Base-by-base conservation (phyloP, 116 monocot genomes). In the Papilionanthe hybrid region DNA sequence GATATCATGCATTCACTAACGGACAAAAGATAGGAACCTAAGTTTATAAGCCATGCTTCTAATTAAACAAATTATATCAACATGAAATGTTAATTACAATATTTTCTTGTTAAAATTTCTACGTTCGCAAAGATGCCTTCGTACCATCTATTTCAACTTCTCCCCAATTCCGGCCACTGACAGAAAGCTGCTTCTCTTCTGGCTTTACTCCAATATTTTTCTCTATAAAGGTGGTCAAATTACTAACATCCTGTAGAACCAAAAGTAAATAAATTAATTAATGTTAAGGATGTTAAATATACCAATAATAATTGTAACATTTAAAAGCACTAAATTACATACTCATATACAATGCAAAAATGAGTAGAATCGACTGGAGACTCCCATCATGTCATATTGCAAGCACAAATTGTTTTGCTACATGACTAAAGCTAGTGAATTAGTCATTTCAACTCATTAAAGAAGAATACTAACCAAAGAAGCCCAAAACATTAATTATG, bases 141-240 rank as follows among this genome's bases (percentile, higher is more conserved):
- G 72, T 29, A 99, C 99, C 99, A 78, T 93, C 82, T 77, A 99
- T 86, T 81, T 99, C 95, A 79, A 99, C 81, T 55, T 87, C 99
- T 69, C 99, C 99, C 90, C 93, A 99, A 72, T 99, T 93, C 44
- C 85, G 90, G 9, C 95, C 99, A 76, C 86, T 86, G 72, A 95
- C 88, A 75, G 99, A 94, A 78, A 99, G 99, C 72, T 99, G 95
- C 71, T 99, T 99, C 82, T 95, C 99, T 71, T 95, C 92, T 20
- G 93, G 79, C 15, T 89, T 86, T 69, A 87, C 55, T 56, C 99
- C 95, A 72, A 95, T 83, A 45, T 80, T 79, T 80, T 90, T 99
- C 81, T 94, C 89, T 29, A 99, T 91, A 82, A 86, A 99, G 76
- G 60, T 92, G 17, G 90, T 91, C 79, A 99, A 81, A 72, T 50